Evolutionary conservation across 2,329 filamentous ascomycete species (phyloP).

Genomic region (Penicillium sclerotigenum): DNA sequence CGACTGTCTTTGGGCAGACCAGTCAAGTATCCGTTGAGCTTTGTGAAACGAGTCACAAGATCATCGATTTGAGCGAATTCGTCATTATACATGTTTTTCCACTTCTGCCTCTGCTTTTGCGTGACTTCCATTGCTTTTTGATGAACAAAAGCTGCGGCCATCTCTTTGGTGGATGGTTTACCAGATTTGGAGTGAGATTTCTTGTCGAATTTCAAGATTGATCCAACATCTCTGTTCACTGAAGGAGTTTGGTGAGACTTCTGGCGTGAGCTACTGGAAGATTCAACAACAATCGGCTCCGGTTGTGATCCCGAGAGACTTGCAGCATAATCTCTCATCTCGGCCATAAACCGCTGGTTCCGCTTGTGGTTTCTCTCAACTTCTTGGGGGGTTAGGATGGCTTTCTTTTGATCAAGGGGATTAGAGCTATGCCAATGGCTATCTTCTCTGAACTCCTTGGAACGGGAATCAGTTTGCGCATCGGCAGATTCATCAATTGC

Average conservation of each 20-base stretch:
- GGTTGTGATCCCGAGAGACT: slow-evolving; percentile 54
- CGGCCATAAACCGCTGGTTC: slow-evolving; percentile 65
- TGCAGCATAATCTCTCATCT: slow-evolving; percentile 66
- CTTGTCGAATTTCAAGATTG: not conserved
- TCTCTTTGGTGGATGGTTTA: not conserved
- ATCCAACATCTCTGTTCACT: not conserved
- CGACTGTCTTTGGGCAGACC: slow-evolving; percentile 37
- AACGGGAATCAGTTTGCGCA: slow-evolving; percentile 7
- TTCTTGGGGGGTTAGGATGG: slow-evolving; percentile 12
- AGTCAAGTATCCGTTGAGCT: slow-evolving; percentile 49
- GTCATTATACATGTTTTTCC: slow-evolving; percentile 1
- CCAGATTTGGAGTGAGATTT: not conserved
- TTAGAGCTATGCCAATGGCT: slow-evolving; percentile 37
- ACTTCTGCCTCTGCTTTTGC: slow-evolving; percentile 7
- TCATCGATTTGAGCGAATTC: slow-evolving; percentile 2
- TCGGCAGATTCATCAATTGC: slow-evolving; percentile 9
- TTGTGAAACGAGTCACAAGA: slow-evolving; percentile 45
- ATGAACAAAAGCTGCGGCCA: slow-evolving; percentile 1
- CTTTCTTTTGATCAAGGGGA: slow-evolving; percentile 25
- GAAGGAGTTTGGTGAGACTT: not conserved
- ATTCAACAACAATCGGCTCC: slow-evolving; percentile 7
- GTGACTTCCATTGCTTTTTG: slow-evolving; percentile 4
- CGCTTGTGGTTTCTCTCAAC: slow-evolving; percentile 25
- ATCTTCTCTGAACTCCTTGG: slow-evolving; percentile 29
- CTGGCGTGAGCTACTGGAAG: not conserved